Percentiles rank a stretch among this genome's conserved stretches.
Evolutionary conservation across 768 basidiomycete species (phyloP).

Genomic region (Lyophyllum atratum): DNA sequence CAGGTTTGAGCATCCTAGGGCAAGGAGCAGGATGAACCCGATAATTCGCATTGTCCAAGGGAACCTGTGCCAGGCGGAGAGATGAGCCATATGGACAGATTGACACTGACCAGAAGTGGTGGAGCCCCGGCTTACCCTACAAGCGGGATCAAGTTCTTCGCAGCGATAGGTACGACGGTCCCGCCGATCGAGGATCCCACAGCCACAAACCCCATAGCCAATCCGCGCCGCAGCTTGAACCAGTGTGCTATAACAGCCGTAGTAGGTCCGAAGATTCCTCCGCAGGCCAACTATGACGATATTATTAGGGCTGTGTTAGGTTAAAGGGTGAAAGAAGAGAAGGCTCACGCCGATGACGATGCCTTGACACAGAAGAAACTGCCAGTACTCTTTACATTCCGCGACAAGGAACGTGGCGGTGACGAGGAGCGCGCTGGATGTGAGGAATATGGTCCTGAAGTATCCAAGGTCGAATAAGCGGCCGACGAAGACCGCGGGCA

Average conservation of each 20-base stretch:
- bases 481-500: slow-evolving; percentile 64
- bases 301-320: slow-evolving; percentile 6
- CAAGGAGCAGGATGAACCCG: slow-evolving; percentile 58
- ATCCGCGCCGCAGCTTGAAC: slow-evolving; percentile 58
- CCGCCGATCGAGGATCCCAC: slow-evolving; percentile 72
- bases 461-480: slow-evolving; percentile 75
- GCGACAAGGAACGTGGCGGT: slow-evolving; percentile 64
- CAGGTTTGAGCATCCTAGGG: slow-evolving; percentile 57
- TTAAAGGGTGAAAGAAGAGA: neutral
- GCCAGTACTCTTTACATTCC: slow-evolving; percentile 76
- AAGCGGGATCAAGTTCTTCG: slow-evolving; percentile 52
- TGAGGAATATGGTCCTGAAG: slow-evolving; percentile 50
- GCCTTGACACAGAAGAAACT: slow-evolving; percentile 77
- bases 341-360: slow-evolving; percentile 59
- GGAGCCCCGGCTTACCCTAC: slow-evolving; percentile 34
- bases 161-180: slow-evolving; percentile 63
- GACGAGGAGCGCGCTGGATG: slow-evolving; percentile 53
- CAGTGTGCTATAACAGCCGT: slow-evolving; percentile 68
- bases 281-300: slow-evolving; percentile 42
- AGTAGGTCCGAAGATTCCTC: slow-evolving; percentile 64
- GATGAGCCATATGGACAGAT: neutral
- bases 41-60: slow-evolving; percentile 76
- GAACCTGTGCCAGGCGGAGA: slow-evolving; percentile 51
- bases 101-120: neutral
- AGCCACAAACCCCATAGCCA: slow-evolving; percentile 66